Conservation (phyloP, 2,329 filamentous ascomycete species). For the Epichloe hybrida region DNA sequence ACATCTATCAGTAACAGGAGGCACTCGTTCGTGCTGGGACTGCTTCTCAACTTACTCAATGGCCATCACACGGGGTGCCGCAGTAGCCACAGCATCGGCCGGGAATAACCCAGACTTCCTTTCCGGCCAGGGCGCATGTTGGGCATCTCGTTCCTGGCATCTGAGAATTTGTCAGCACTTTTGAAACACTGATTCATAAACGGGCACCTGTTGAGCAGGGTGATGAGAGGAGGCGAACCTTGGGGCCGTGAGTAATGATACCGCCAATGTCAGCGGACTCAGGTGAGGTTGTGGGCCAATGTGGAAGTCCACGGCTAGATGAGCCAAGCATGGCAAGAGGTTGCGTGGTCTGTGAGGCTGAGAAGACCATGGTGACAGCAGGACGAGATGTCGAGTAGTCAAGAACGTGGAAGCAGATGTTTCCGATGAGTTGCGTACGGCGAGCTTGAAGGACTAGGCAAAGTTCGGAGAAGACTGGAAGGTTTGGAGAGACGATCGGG, state of each 20-base stretch:
- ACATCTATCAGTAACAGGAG: background rate
- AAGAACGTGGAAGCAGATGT: too few relatives aligned
- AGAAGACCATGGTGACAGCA: background rate
- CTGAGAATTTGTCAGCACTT: constrained; percentile 9
- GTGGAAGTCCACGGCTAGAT: background rate
- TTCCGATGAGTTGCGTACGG: background rate
- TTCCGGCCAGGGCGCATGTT: constrained; percentile 33
- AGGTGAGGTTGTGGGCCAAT: background rate
- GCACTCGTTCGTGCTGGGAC: background rate
- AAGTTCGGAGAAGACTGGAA: background rate
- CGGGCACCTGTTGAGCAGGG: too few relatives aligned
- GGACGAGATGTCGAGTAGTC: background rate
- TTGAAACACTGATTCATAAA: background rate
- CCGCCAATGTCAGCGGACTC: background rate
- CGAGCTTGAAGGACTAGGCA: background rate
- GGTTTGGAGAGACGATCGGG: background rate
- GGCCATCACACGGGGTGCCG: constrained; percentile 28
- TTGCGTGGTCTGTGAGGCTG: background rate
- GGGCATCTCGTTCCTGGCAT: constrained; percentile 39
- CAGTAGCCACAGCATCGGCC: constrained; percentile 37
- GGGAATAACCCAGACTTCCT: constrained; percentile 43
- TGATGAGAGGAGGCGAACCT: constrained; percentile 1
- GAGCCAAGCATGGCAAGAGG: background rate
- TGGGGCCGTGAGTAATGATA: constrained; percentile 6
- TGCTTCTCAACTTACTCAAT: background rate